Evolutionary conservation across 768 basidiomycete species (phyloP), one percentile per base, ranked within the genome.

Genomic region (Collybia mongolica): DNA sequence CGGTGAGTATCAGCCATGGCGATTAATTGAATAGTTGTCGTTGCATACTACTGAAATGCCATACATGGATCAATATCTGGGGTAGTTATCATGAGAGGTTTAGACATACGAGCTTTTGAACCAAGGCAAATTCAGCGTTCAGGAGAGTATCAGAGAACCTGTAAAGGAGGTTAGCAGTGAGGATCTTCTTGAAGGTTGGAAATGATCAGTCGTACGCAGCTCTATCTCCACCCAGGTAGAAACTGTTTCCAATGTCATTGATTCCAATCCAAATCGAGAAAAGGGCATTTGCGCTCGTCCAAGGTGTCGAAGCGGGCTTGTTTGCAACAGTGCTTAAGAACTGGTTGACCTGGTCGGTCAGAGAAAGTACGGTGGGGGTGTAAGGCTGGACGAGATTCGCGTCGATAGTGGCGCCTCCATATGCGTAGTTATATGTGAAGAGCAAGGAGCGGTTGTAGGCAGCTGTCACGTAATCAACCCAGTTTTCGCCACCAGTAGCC

Each of bases 241-340:
- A 83, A 44, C 76, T 81, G 56, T 79, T 79, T 23, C 79, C 82
- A 26, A 87, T 75, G 56, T 87, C 86, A 57, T 88, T 88, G 55
- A 88, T 82, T 1, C 86, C 86, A 49, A 88, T 85, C 75, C 76
- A 88, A n/a, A 86, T 64, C 0, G 79, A 79, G 64, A 88, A 87
- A 41, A 88, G 57, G 46, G 83, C 60, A 57, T 86, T 80, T 3
- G 60, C 55, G 49, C 76, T 75, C 19, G 74, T 73, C 86, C 86
- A 88, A 0, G 77, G 74, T 1, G 79, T 75, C 1, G 64, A 66
- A 6, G 71, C 62, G 0, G 83, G 83, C 60, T 79, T 80, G 29
- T 57, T 66, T 1, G 71, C 79, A 0, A 71, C 74, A 6, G 71
- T 66, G 15, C 52, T 56, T 44, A 85, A 65, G 65, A 84, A 87